Evolutionary conservation across 352 stramenopile species (phyloP).

Genomic region (Globisporangium cederbergense): DNA sequence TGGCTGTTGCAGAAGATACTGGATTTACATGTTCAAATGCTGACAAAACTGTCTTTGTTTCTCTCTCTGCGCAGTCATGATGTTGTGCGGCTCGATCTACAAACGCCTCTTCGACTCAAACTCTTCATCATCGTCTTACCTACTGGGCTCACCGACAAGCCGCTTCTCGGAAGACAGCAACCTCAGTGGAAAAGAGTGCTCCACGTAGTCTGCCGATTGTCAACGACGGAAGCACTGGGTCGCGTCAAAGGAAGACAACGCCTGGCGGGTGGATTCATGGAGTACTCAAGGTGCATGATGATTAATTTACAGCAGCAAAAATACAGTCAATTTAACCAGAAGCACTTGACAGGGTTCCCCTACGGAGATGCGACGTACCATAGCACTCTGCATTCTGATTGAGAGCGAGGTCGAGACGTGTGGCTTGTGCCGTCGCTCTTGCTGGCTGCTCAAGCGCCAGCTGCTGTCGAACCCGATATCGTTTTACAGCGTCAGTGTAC

Average conservation of each 20-base stretch:
- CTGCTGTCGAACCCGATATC: neutral
- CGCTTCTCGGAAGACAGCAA: slow-evolving; percentile 49
- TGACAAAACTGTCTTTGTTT: slow-evolving; percentile 12
- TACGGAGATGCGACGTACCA: no score
- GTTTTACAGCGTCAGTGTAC: neutral
- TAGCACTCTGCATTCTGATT: no score
- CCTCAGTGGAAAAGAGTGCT: slow-evolving; percentile 46
- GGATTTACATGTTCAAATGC: neutral
- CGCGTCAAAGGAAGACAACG: neutral
- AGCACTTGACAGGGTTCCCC: no score
- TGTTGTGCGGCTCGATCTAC: slow-evolving; percentile 73
- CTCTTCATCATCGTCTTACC: slow-evolving; percentile 33
- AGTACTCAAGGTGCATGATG: slow-evolving; percentile 3
- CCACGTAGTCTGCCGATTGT: slow-evolving; percentile 24
- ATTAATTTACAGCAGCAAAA: slow-evolving; percentile 14
- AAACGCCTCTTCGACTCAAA: slow-evolving; percentile 66
- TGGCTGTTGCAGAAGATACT: neutral
- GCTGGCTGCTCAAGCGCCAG: neutral
- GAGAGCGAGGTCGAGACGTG: no score
- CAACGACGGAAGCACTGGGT: slow-evolving; percentile 2
- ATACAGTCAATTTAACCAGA: neutral
- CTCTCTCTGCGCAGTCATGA: slow-evolving; percentile 34
- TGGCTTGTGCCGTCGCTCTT: neutral
- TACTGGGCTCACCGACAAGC: slow-evolving; percentile 46
- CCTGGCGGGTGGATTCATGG: neutral